Conservation (phyloP, 2,329 filamentous ascomycete species). For the Lasiodiplodia sp. region DNA sequence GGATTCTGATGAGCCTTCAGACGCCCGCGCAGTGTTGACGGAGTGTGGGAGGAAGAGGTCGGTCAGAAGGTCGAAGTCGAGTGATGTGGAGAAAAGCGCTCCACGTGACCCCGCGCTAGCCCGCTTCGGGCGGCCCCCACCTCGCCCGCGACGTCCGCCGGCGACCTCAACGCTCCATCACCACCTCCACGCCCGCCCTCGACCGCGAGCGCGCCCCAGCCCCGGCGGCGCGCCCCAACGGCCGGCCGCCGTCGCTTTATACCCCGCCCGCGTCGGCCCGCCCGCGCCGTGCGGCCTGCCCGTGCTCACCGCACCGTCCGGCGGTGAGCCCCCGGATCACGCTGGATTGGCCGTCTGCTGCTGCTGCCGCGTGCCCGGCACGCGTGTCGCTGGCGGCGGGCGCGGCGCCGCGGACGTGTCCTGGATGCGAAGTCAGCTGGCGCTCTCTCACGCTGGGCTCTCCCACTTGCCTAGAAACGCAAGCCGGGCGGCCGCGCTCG, state of each 20-base stretch:
- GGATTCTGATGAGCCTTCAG: conserved; percentile 22
- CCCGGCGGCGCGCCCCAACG: conserved; percentile 22
- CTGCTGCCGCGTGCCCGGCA: not conserved
- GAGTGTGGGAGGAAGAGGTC: conserved; percentile 34
- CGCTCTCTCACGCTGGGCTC: not conserved
- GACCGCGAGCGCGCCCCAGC: conserved; percentile 23
- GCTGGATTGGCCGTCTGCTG: conserved; percentile 6
- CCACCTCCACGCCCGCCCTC: conserved; percentile 36
- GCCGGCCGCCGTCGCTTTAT: conserved; percentile 33
- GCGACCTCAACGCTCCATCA: conserved; percentile 37
- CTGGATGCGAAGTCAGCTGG: conserved; percentile 16
- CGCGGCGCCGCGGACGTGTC: not conserved
- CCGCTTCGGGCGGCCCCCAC: conserved; percentile 34
- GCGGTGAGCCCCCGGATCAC: conserved; percentile 14
- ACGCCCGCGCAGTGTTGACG: conserved; percentile 13
- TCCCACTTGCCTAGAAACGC: conserved; percentile 22
- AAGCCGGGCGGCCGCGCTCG: conserved; percentile 7
- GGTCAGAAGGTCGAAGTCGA: conserved; percentile 33
- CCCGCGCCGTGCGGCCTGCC: not conserved
- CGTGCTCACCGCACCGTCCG: conserved; percentile 13
- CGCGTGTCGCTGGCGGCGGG: not conserved
- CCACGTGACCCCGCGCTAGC: conserved; percentile 27
- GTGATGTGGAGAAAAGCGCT: conserved; percentile 41
- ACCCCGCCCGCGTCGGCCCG: conserved; percentile 28
- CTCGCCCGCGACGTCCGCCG: conserved; percentile 31